Evolutionary conservation across 1,284 basidiomycete genomes (phyloP), one percentile per base, ranked within the genome.

Genomic region (Malassezia vespertilionis): DNA sequence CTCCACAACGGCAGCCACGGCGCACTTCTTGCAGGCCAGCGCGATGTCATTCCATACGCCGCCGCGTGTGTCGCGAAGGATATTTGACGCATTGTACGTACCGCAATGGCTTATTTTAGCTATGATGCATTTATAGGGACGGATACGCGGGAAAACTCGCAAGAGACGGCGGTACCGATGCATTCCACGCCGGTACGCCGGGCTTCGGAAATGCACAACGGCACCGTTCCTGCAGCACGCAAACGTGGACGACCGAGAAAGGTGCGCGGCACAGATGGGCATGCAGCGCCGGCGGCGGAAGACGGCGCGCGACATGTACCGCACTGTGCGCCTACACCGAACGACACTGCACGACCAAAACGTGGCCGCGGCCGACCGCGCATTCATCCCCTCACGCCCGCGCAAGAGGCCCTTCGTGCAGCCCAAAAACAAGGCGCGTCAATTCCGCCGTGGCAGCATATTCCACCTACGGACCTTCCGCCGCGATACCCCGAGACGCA

Each of bases 401-500:
- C 30, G 14, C 37, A 40, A 17, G 48, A 45, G 20, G 12, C 33
- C 6, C 27, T 40, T 10, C 37, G 27, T 28, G 37, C 37, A 6
- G 46, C 46, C 2, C 22, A 20, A n/a, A 44, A 44, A 33, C 34
- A 35, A n/a, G 20, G 28, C 11, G 34, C 32, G 2, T 27, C n/a
- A 2, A 43, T 49, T 17, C 36, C 40, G 14, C 46, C 37, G 4
- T 51, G 48, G 48, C 22, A 12, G 9, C n/a, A 28, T 14, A 30
- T 40, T 4, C 20, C n/a, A 6, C 12, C 24, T 9, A 32, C 38
- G 15, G 48, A 51, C 23, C 42, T 42, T 2, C 48, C 48, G n/a
- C 48, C 48, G 2, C 12, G 26, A 22, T 51, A 45, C 33, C 48
- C 48, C 22, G 48, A 51, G 28, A 51, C 48, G n/a, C 48, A 51